Evolutionary conservation across 257 asterid genomes (phyloP).

Genomic region (Gentiana macrophylla): DNA sequence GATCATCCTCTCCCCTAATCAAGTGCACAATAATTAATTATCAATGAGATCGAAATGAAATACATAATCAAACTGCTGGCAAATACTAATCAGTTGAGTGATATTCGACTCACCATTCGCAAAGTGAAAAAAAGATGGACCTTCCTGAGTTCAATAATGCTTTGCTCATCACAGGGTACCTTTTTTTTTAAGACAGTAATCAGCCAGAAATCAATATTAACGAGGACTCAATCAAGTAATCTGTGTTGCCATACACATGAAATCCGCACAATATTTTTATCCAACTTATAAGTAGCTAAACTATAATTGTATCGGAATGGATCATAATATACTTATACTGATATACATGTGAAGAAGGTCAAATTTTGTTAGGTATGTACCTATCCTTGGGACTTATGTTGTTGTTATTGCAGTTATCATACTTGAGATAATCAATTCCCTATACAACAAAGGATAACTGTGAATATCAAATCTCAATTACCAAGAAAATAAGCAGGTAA

Average conservation of each 20-base stretch:
- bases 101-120: constrained; percentile 57
- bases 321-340: too few species aligned
- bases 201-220: too few species aligned
- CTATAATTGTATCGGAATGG: too few species aligned
- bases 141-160: constrained; percentile 25
- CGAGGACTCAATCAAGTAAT: too few species aligned
- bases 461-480: background rate
- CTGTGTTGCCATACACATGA: too few species aligned
- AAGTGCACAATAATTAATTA: too few species aligned
- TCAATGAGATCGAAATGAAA: background rate
- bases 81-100: too few species aligned
- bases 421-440: constrained; percentile 93
- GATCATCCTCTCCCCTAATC: constrained; percentile 77
- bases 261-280: too few species aligned
- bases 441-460: constrained; percentile 2
- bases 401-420: constrained; percentile 73
- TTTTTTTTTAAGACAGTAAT: too few species aligned
- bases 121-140: constrained; percentile 61
- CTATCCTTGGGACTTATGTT: constrained; percentile 41
- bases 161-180: constrained; percentile 67
- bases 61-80: background rate
- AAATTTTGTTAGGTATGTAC: constrained; percentile 11
- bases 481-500: background rate
- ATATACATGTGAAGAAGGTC: too few species aligned
- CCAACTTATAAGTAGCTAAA: too few species aligned